Percentiles rank a stretch among this genome's conserved stretches.
phyloP scores from a whole-genome alignment of 176 grass and related monocot genomes.

The Calamus simplicifolius region DNA sequence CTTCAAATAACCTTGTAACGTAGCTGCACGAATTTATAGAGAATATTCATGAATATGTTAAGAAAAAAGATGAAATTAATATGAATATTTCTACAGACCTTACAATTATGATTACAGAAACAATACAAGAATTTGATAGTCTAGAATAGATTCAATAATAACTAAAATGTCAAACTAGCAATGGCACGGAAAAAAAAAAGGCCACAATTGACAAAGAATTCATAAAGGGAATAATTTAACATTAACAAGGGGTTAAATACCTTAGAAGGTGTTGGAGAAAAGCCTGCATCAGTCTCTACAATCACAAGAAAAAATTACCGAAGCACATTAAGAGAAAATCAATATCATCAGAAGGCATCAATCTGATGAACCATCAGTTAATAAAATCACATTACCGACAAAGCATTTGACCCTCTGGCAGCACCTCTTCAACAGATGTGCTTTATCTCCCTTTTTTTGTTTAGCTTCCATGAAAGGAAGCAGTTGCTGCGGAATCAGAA shows the following conservation, averaged over 20 bases:
- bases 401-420: slow-evolving; percentile 54
- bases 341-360: slow-evolving; percentile 1
- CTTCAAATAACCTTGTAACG: too few species aligned
- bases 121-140: too few species aligned
- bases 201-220: too few species aligned
- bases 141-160: too few species aligned
- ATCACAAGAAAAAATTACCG: slow-evolving; percentile 14
- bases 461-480: slow-evolving; percentile 45
- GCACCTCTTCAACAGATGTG: slow-evolving; percentile 35
- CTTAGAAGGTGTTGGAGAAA: slow-evolving; percentile 42
- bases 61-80: too few species aligned
- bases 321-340: neutral
- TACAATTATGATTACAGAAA: too few species aligned
- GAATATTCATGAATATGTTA: too few species aligned
- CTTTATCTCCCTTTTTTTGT: slow-evolving; percentile 25
- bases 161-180: too few species aligned
- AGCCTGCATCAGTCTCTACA: slow-evolving; percentile 49
- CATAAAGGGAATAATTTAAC: too few species aligned
- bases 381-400: slow-evolving; percentile 30
- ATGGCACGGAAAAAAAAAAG: too few species aligned
- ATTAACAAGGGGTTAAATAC: slow-evolving; percentile 14
- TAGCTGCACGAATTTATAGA: too few species aligned
- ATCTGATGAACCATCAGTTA: neutral
- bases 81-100: too few species aligned
- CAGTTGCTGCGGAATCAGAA: slow-evolving; percentile 22